phyloP scores from a whole-genome alignment of 148 eudicot genomes.

The Polygonum aviculare region DNA sequence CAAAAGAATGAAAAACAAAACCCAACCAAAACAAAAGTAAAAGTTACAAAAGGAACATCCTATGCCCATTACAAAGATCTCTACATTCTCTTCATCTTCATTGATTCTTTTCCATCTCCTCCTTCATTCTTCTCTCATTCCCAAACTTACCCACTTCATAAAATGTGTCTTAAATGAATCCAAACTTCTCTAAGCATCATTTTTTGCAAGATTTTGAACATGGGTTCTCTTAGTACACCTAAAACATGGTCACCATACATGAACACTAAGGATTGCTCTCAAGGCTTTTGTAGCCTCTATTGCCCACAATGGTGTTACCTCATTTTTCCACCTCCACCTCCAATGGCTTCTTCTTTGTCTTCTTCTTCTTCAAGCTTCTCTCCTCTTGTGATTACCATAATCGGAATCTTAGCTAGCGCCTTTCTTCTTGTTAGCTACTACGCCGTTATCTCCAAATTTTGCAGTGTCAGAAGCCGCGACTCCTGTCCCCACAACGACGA shows the following conservation, averaged over 20 bases:
- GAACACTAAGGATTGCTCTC: conserved; percentile 59
- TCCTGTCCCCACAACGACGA: conserved; percentile 18
- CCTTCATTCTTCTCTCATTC: background rate
- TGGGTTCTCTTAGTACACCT: conserved; percentile 38
- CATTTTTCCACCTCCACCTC: conserved; percentile 61
- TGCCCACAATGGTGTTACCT: conserved; percentile 78
- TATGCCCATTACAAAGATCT: conserved; percentile 6
- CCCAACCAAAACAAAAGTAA: background rate
- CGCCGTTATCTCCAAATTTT: conserved; percentile 58
- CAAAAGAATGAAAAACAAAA: conserved; percentile 3
- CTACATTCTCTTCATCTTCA: conserved; percentile 35
- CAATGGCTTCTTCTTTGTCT: conserved; percentile 25
- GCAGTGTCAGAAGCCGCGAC: conserved; percentile 27
- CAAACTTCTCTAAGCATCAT: background rate
- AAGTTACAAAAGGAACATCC: conserved; percentile 10
- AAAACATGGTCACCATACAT: conserved; percentile 52
- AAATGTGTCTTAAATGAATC: background rate
- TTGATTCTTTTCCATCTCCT: background rate
- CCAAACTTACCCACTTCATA: background rate
- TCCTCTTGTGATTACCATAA: conserved; percentile 72
- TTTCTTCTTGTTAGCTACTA: conserved; percentile 72
- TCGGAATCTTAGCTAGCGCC: conserved; percentile 68
- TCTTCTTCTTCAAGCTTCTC: conserved; percentile 37
- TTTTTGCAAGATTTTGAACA: conserved; percentile 8
- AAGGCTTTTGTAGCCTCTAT: conserved; percentile 48